A percentile compares a stretch with the other conserved stretches of the same genome.
These are phyloP conservation scores for Ophiostoma fasciatum DNA, from an alignment of 2,329 filamentous ascomycete genomes.

Conservation along the genomic window DNA sequence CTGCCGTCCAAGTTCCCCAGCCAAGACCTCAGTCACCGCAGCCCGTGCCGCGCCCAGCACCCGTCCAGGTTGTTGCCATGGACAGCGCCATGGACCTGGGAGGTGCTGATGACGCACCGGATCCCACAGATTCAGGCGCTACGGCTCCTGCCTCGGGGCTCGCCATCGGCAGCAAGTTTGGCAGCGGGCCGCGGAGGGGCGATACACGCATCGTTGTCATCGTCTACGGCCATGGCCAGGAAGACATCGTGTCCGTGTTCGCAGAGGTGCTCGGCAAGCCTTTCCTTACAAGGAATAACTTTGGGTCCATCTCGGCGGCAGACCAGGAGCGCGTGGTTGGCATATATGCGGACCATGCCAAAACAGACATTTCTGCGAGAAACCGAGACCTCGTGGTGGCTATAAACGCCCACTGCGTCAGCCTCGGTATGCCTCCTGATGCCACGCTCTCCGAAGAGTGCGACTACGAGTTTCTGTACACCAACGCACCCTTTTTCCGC, in stretches of 20 bases:
- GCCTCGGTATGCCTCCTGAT: conserved; percentile 55
- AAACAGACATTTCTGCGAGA: conserved; percentile 40
- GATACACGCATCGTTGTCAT: conserved; percentile 49
- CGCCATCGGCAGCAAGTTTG: conserved; percentile 25
- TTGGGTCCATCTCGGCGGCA: conserved; percentile 36
- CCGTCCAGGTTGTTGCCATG: neutral
- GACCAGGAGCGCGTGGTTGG: conserved; percentile 55
- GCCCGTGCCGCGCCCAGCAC: too few species aligned
- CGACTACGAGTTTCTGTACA: conserved; percentile 81
- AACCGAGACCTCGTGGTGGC: conserved; percentile 45
- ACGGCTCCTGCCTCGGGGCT: conserved; percentile 8
- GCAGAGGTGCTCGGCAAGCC: conserved; percentile 68
- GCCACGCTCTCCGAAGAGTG: conserved; percentile 48
- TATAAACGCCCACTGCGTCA: conserved; percentile 65
- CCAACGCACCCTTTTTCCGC: conserved; percentile 53
- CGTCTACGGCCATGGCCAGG: conserved; percentile 55
- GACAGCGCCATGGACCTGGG: conserved; percentile 1
- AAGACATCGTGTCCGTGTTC: conserved; percentile 58
- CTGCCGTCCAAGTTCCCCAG: conserved; percentile 11
- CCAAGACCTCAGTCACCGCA: too few species aligned
- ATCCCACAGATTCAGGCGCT: conserved; percentile 7
- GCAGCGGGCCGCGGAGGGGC: conserved; percentile 32
- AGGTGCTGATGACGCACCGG: conserved; percentile 4
- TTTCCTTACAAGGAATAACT: conserved; percentile 41
- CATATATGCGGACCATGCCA: conserved; percentile 41